Evolutionary conservation across 257 asterid species (phyloP), one percentile per base, ranked within the genome.

Genomic region (Plantago ovata): DNA sequence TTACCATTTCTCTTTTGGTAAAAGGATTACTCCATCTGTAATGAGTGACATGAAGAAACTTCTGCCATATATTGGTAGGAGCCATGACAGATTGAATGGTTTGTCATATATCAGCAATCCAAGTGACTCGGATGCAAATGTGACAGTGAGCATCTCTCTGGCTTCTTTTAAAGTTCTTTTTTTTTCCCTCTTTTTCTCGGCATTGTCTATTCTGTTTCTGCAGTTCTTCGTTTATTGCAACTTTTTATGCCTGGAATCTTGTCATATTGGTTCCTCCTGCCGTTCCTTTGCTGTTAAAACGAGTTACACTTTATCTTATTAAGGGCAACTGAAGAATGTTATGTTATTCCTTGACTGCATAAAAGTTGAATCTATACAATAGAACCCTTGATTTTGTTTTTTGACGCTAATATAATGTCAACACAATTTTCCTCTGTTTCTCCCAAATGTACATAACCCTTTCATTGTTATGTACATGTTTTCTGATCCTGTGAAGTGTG

Each of bases 1-100:
- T 73, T 68, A 83, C 69, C 89, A 84, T 63, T 81, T 93, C 66
- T 79, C 92, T 44, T 93, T 93, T 33, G 99, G 97, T 65, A 89
- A 81, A 79, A 81, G 53, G 75, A 70, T 89, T 62, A 62, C 94
- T 64, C 86, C 95, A 36, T 70, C 77, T 66, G 81, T 70, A 58
- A 81, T 75, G 80, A 86, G 72, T 54, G 99, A 86, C 61, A 41
- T 89, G 72, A 86, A 79, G 78, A 72, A 83, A 58, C 57, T 89
- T 63, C 75, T 77, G 69, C 99, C 95, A 41, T 75, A 80, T 78
- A 80, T 93, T 44, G 95, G 95, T 63, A 69, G 71, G 74, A 86
- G 95, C 75, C 77, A 83, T 77, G 95, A 83, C 73, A 79, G 84
- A 67, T 63, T 93, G 81, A 79, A 60, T 66, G 96, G 90, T 69